A percentile compares a stretch with the other conserved stretches of the same genome.
phyloP scores from a whole-genome alignment of 768 basidiomycete species.

The Hydnomerulius pinastri region DNA sequence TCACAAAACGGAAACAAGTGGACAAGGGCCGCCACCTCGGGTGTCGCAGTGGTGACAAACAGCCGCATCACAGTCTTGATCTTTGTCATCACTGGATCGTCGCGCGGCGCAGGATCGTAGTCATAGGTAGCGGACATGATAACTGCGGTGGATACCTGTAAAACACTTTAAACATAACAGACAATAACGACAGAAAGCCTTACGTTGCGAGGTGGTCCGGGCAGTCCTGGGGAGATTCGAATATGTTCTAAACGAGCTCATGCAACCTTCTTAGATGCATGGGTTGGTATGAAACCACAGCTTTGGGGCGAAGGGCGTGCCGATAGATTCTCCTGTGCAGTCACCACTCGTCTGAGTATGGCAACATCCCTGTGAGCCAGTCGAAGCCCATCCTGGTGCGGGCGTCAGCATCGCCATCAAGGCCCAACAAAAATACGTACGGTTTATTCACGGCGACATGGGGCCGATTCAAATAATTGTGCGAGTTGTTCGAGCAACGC shows the following conservation, averaged over 20 bases:
- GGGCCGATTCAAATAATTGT: slow-evolving; percentile 10
- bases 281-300: not conserved
- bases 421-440: no score
- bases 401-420: no score
- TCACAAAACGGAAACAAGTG: slow-evolving; percentile 1
- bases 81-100: not conserved
- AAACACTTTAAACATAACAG: no score
- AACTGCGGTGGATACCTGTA: slow-evolving; percentile 22
- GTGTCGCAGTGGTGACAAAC: not conserved
- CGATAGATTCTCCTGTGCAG: slow-evolving; percentile 15
- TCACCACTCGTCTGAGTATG: slow-evolving; percentile 15
- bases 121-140: slow-evolving; percentile 6
- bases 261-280: not conserved
- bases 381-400: slow-evolving; percentile 9
- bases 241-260: not conserved
- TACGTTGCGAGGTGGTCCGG: slow-evolving; percentile 18
- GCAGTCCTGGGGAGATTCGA: not conserved
- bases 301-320: slow-evolving; percentile 13
- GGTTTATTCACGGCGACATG: slow-evolving; percentile 2
- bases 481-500: slow-evolving; percentile 12
- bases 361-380: slow-evolving; percentile 11
- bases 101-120: not conserved
- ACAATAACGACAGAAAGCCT: no score
- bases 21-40: not conserved
- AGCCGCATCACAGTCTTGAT: not conserved